Evolutionary conservation across 768 basidiomycete genomes (phyloP), one percentile per base, ranked within the genome.

Genomic region (Lyophyllum shimeji): DNA sequence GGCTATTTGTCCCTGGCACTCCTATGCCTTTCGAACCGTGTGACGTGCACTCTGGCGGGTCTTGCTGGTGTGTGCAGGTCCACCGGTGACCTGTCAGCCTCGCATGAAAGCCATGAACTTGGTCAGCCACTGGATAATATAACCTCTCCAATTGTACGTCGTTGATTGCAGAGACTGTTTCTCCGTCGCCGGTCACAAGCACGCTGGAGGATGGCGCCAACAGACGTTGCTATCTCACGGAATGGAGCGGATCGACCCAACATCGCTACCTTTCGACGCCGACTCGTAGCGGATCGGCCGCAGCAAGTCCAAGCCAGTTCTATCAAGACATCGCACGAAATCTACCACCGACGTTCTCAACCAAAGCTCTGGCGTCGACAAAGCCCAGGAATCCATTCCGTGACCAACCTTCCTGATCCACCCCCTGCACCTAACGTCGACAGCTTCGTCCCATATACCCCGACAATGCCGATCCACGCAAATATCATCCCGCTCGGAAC

Each of bases 401-500:
- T 39, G 20, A 45, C 8, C 34, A 17, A 29, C 17, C 29, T n/a
- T 25, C 39, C 44, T 40, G 17, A 25, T 18, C 37, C 43, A 15
- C n/a, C 44, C 43, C 25, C 31, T 43, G 17, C 40, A 37, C 13
- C 24, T 33, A 20, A 50, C n/a, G 46, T 4, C 20, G 42, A 55
- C 44, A 15, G 33, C 25, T 56, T 50, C 29, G 55, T 29, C 25
- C 50, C 56, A 42, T 65, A 65, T 50, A 50, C 40, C 17, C 52
- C 60, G 13, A 12, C 58, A 8, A 55, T 54, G 17, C n/a, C 53
- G 29, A 56, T 66, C 7, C 65, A 66, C 46, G 63, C 65, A 15
- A 64, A 53, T 29, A 64, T 66, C 24, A 34, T 60, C 29, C 60
- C 65, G 2, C 46, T 50, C 11, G 13, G 20, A n/a, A 48, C 46